Conservation (phyloP, 768 basidiomycete species). For the Tylopilus sp. region DNA sequence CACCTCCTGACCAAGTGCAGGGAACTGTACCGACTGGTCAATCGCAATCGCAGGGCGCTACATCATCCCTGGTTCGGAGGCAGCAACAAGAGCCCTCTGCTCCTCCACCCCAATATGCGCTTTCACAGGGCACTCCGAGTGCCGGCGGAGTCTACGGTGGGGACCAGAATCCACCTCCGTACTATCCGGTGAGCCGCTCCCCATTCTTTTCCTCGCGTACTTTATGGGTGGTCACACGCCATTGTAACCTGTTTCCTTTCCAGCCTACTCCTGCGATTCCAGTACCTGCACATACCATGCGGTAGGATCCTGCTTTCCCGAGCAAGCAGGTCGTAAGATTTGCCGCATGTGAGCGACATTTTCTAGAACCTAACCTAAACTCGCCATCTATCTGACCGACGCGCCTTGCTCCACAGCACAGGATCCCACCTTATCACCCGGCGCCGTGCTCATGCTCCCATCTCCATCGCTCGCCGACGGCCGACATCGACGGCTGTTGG, state of each 20-base stretch:
- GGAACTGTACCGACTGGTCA: background rate
- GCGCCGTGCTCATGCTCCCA: background rate
- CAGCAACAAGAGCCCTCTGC: background rate
- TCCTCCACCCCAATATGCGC: slow-evolving; percentile 3
- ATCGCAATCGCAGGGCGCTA: background rate
- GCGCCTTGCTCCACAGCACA: background rate
- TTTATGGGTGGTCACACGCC: background rate
- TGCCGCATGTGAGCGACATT: slow-evolving; percentile 1
- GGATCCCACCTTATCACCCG: slow-evolving; percentile 11
- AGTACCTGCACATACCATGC: slow-evolving; percentile 4
- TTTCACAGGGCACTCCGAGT: background rate
- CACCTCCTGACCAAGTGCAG: background rate
- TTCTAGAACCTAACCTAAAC: slow-evolving; percentile 1
- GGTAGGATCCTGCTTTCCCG: background rate
- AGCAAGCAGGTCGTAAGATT: background rate
- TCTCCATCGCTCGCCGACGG: background rate
- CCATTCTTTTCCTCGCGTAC: background rate
- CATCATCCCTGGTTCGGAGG: background rate
- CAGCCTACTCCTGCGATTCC: slow-evolving; percentile 6
- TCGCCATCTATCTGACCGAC: background rate
- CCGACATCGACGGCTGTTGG: background rate
- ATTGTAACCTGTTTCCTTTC: background rate
- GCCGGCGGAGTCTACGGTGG: background rate
- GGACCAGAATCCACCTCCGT: slow-evolving; percentile 21
- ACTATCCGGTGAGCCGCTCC: slow-evolving; percentile 21